Evolutionary conservation across 2,329 filamentous ascomycete species (phyloP), one percentile per base, ranked within the genome.

Genomic region (Fusarium sp.): DNA sequence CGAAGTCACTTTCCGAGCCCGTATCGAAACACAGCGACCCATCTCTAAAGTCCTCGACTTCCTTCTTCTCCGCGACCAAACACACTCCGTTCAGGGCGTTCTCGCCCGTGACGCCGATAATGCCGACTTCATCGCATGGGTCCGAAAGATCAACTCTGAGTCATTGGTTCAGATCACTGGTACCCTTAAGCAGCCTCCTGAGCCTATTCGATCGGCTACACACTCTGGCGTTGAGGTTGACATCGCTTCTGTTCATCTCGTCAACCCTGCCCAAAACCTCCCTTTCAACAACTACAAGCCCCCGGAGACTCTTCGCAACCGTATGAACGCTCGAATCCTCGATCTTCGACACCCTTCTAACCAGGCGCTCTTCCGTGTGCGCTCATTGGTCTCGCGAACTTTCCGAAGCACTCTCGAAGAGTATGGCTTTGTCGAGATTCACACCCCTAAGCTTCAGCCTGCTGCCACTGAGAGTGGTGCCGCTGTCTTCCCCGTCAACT

Each of bases 401-500:
- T 98, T 97, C 86, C 92, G 95, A 49, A 81, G 86, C 11, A 89
- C 91, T 3, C 86, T 98, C 1, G 92, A 95, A 71, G 84, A 86
- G 4, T 85, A 91, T 67, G 91, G 90, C 17, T 98, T 98, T 77
- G 91, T 97, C 62, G 95, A 98, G 80, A 97, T 98, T 63, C 94
- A 97, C 77, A 97, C 94, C 0, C 95, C 95, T 3, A 98, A 97
- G 81, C 84, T 98, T 43, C 94, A 97, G 82, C 93, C 93, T 3
- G 91, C 92, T 14, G 95, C 95, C 2, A 97, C 95, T 1, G 95
- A 98, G 79, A 97, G 93, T 46, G 95, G 95, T 46, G 91, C 95
- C 15, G 94, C 93, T 68, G 95, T 98, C 7, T 98, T 98, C 85
- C 90, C 93, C 77, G 89, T 97, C 49, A 92, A 96, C 76, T 98